Conservation (phyloP, 805 yeast species). For the Priceomyces fermenticarens region DNA sequence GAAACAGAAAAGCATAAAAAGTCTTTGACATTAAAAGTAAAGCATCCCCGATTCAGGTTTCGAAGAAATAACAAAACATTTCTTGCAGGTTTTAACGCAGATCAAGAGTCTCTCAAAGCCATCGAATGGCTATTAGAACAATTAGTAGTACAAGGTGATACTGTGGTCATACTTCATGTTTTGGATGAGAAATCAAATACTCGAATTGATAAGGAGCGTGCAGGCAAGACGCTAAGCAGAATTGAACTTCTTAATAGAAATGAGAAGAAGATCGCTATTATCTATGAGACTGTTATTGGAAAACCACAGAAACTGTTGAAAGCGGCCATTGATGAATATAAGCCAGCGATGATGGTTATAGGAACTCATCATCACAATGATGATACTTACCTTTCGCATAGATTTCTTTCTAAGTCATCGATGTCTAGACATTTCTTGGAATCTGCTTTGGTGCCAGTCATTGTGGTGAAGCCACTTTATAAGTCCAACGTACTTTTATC, state of each 20-base stretch:
- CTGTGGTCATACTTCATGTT: constrained; percentile 39
- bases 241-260: constrained; percentile 35
- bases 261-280: constrained; percentile 34
- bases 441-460: constrained; percentile 44
- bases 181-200: constrained; percentile 31
- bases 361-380: constrained; percentile 37
- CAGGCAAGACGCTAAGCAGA: constrained; percentile 24
- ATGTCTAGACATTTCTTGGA: constrained; percentile 39
- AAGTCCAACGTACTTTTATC: constrained; percentile 27
- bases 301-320: constrained; percentile 38
- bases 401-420: constrained; percentile 31
- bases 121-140: constrained; percentile 45
- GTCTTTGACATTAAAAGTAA: constrained; percentile 38
- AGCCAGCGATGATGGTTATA: constrained; percentile 44
- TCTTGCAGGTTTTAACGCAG: constrained; percentile 38
- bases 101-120: constrained; percentile 35
- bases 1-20: constrained; percentile 27
- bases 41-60: constrained; percentile 41
- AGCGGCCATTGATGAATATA: constrained; percentile 38
- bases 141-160: constrained; percentile 42
- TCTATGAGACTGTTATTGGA: constrained; percentile 40
- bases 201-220: constrained; percentile 26
- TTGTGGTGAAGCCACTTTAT: constrained; percentile 40
- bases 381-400: constrained; percentile 9
- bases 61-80: constrained; percentile 43